Evolutionary conservation across 202 grass and related monocot species (phyloP).

Genomic region (Bolboschoenoplectus hybrid): DNA sequence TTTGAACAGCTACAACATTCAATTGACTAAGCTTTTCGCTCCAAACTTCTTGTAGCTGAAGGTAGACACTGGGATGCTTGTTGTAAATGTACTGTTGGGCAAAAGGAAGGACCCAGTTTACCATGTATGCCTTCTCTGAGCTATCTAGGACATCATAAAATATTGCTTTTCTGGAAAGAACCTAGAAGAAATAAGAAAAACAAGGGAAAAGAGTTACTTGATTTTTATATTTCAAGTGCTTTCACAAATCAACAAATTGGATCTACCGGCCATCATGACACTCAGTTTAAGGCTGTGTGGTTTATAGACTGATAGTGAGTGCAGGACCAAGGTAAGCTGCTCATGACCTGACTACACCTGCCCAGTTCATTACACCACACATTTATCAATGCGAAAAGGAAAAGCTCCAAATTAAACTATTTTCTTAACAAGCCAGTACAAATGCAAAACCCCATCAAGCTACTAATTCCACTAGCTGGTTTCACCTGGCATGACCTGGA

Average conservation of each 20-base stretch:
- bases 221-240: not conserved
- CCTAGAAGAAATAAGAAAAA: constrained; percentile 19
- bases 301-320: not conserved
- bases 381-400: not conserved
- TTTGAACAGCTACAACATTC: constrained; percentile 36
- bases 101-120: constrained; percentile 42
- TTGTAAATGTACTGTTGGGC: constrained; percentile 43
- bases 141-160: constrained; percentile 31
- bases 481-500: constrained; percentile 10
- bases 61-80: constrained; percentile 24
- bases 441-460: constrained; percentile 3
- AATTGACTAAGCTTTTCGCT: constrained; percentile 38
- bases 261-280: not conserved
- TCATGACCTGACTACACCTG: not conserved
- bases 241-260: constrained; percentile 6
- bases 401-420: constrained; percentile 6
- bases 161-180: constrained; percentile 37
- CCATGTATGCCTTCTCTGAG: constrained; percentile 20
- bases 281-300: not conserved
- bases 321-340: not conserved
- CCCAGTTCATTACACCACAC: not conserved
- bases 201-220: not conserved
- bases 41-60: constrained; percentile 26
- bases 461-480: not conserved
- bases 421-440: constrained; percentile 17